Base-by-base conservation (phyloP, 805 yeast species). In the Pichia cabralensis region DNA sequence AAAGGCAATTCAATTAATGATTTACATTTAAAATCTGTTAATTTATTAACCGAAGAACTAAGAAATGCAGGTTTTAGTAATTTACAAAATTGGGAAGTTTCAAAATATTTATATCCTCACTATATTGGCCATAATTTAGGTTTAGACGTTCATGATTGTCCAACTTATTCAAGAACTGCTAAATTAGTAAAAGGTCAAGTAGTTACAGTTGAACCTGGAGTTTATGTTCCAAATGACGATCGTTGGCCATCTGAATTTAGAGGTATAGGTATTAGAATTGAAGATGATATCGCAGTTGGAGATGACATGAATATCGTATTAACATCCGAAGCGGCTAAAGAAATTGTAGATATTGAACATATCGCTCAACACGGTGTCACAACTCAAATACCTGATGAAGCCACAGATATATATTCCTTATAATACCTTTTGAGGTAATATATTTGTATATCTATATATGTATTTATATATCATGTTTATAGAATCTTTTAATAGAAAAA, bases 61-160 rank as follows among this genome's bases (percentile, higher is more conserved):
- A 66, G 68, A 40, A 78, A 83, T 44, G 67, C 80, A 30, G 96
- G 97, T 0, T 74, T 88, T 45, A 46, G 63, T 2, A 53, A 60
- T 16, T 53, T 78, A 15, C 63, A 67, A 30, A 65, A 63, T 21
- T 60, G 68, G 56, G 79, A 77, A 33, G 64, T 70, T 6, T 65
- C 76, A 28, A 58, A 68, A 25, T 50, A 74, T 24, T 58, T 81
- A 24, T 92, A 88, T 52, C 97, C 97, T 0, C 99, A 92, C 56
- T 86, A 83, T 53, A 78, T 92, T 45, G 98, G 98, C 6, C 99
- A 92, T 56, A 86, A 92, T 50, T 63, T 92, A 25, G 99, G 99
- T 0, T 61, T 92, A 23, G 98, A 88, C 49, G 81, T 88, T 18
- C 95, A 84, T 57, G 95, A 84, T 51, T 65, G 75, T 24, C 94